These are phyloP conservation scores for Jaapia argillacea DNA, from an alignment of 768 basidiomycete genomes.

Conservation along the genomic window DNA sequence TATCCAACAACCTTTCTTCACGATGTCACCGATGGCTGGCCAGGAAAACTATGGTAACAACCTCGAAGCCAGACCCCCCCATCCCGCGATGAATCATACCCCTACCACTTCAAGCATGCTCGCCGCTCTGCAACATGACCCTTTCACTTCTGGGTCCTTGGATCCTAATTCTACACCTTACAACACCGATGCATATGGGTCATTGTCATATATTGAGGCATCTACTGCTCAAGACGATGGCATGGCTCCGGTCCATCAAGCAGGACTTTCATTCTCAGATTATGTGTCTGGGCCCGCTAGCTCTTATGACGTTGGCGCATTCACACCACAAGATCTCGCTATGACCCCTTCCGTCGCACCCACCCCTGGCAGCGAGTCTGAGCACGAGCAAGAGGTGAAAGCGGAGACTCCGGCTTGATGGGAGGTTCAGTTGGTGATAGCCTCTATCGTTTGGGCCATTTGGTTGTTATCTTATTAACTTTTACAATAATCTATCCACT, in stretches of 20 bases:
- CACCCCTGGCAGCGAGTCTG: slow-evolving; percentile 40
- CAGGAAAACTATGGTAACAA: slow-evolving; percentile 63
- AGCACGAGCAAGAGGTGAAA: slow-evolving; percentile 61
- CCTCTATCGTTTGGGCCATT: too few species aligned
- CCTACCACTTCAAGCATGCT: slow-evolving; percentile 89
- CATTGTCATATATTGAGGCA: slow-evolving; percentile 72
- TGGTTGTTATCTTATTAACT: too few species aligned
- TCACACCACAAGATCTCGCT: slow-evolving; percentile 56
- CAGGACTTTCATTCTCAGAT: slow-evolving; percentile 63
- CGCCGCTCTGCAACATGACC: slow-evolving; percentile 72
- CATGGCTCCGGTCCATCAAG: slow-evolving; percentile 46
- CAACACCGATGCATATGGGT: slow-evolving; percentile 57
- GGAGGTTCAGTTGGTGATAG: too few species aligned
- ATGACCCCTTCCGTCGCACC: slow-evolving; percentile 31
- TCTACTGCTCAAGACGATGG: slow-evolving; percentile 54
- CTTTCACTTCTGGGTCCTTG: slow-evolving; percentile 55
- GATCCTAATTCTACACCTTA: slow-evolving; percentile 56
- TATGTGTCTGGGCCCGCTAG: slow-evolving; percentile 53
- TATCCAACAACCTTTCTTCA: slow-evolving; percentile 84
- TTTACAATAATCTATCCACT: background rate
- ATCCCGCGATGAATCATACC: slow-evolving; percentile 63
- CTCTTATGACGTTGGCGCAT: slow-evolving; percentile 63
- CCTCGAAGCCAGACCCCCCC: slow-evolving; percentile 48
- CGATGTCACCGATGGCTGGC: slow-evolving; percentile 82
- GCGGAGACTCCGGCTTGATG: slow-evolving; percentile 38